phyloP scores from a whole-genome alignment of 163 green algal genomes.

The Botryococcus braunii region DNA sequence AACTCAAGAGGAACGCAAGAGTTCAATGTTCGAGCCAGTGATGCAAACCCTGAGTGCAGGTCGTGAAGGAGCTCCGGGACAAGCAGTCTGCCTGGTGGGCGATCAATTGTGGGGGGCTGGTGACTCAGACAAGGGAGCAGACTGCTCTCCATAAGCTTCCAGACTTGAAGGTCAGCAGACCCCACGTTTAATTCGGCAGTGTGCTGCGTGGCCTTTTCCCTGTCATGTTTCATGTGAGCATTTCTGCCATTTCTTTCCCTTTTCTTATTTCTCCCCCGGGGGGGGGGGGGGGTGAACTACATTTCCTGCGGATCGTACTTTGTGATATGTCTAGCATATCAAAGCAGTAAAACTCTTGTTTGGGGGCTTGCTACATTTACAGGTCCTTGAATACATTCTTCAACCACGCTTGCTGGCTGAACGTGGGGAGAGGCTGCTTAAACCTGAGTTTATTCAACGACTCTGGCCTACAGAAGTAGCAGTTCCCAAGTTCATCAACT shows the following conservation, averaged over 20 bases:
- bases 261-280: too few relatives aligned
- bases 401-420: conserved; percentile 26
- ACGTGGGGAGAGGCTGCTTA: conserved; percentile 13
- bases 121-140: conserved; percentile 33
- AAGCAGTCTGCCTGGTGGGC: conserved; percentile 5
- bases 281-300: too few relatives aligned
- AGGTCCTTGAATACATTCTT: conserved; percentile 36
- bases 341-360: too few relatives aligned
- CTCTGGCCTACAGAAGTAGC: conserved; percentile 34
- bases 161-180: conserved; percentile 9
- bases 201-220: too few relatives aligned
- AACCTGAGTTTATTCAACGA: conserved; percentile 16
- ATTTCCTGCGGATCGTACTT: too few relatives aligned
- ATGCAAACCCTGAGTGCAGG: neutral
- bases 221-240: too few relatives aligned
- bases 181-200: too few relatives aligned
- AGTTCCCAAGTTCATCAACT: conserved; percentile 31
- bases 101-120: conserved; percentile 1
- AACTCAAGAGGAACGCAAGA: too few relatives aligned
- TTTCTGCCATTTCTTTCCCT: too few relatives aligned
- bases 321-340: too few relatives aligned
- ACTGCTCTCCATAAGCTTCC: conserved; percentile 32
- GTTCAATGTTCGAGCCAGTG: too few relatives aligned
- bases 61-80: neutral
- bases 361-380: neutral